Evolutionary conservation across 768 basidiomycete species (phyloP).

Genomic region (Rhodotorula toruloides): DNA sequence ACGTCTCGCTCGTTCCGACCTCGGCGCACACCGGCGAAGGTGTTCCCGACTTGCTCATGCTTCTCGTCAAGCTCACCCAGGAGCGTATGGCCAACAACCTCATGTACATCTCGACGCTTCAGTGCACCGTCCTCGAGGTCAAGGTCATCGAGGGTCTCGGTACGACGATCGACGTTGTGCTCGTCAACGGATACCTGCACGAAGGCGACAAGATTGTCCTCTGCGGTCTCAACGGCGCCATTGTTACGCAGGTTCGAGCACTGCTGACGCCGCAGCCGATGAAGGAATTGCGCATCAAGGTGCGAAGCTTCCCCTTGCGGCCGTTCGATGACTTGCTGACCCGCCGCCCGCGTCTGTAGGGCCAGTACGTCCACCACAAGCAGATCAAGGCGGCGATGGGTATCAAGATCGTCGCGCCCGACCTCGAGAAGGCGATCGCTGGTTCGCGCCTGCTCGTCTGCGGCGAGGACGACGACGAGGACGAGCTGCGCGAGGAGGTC

Average conservation of each 20-base stretch:
- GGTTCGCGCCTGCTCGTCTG: constrained; percentile 88
- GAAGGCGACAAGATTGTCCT: constrained; percentile 94
- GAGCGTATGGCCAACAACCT: constrained; percentile 94
- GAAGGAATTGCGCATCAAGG: constrained; percentile 92
- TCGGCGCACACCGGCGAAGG: constrained; percentile 98
- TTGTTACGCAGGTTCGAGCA: constrained; percentile 89
- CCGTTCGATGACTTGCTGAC: neutral
- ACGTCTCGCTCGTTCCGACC: constrained; percentile 93
- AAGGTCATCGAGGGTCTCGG: constrained; percentile 98
- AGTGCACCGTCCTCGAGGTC: constrained; percentile 97
- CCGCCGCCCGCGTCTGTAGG: constrained; percentile 13
- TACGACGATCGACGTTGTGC: constrained; percentile 92
- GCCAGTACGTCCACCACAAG: constrained; percentile 87
- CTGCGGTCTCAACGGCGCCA: constrained; percentile 94
- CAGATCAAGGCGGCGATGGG: constrained; percentile 94
- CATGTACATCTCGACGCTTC: constrained; percentile 95
- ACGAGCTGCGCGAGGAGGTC: constrained; percentile 85
- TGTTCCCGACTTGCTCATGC: constrained; percentile 98
- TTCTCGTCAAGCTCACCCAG: constrained; percentile 93
- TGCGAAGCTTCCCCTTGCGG: constrained; percentile 44
- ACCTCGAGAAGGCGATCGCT: constrained; percentile 95
- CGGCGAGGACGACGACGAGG: constrained; percentile 94
- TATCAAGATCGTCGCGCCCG: constrained; percentile 89
- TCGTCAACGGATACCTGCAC: constrained; percentile 84
- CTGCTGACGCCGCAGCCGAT: constrained; percentile 92